Conservation (phyloP, 164 flowering plant genomes). For the Protea cynaroides region DNA sequence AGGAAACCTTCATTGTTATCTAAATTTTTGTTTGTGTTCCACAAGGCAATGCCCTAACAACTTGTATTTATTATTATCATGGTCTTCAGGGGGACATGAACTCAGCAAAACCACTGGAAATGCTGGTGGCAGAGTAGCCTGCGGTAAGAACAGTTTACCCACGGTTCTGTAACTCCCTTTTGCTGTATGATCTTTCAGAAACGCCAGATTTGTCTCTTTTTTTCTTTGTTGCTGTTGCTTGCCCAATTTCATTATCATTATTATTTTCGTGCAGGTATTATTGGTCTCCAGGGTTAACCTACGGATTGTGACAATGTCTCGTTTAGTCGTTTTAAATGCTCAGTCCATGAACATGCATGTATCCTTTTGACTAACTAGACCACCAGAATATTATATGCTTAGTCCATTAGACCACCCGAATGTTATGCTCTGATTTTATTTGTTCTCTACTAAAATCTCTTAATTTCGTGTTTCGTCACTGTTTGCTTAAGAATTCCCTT, state of each 20-base stretch:
- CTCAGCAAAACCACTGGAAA: constrained; percentile 91
- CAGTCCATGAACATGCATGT: too few species aligned
- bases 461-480: too few species aligned
- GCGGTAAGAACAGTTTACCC: constrained; percentile 44
- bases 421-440: too few species aligned
- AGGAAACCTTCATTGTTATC: too few species aligned
- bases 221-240: neutral
- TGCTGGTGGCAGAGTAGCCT: constrained; percentile 88
- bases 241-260: neutral
- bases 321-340: too few species aligned
- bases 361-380: too few species aligned
- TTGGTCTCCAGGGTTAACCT: constrained; percentile 47
- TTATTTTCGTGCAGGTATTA: constrained; percentile 40
- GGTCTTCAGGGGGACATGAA: constrained; percentile 74
- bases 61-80: neutral
- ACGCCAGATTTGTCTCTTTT: neutral
- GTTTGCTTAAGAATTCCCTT: too few species aligned
- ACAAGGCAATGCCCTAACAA: too few species aligned
- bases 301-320: neutral
- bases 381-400: too few species aligned
- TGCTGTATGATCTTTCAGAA: neutral
- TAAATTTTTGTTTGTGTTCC: too few species aligned
- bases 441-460: too few species aligned
- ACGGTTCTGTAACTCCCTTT: neutral
- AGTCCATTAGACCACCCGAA: too few species aligned